A percentile compares a stretch with the other conserved stretches of the same genome.
Evolutionary conservation across 2,329 filamentous ascomycete species (phyloP).

Genomic region (Ceratocystiopsis sp.): DNA sequence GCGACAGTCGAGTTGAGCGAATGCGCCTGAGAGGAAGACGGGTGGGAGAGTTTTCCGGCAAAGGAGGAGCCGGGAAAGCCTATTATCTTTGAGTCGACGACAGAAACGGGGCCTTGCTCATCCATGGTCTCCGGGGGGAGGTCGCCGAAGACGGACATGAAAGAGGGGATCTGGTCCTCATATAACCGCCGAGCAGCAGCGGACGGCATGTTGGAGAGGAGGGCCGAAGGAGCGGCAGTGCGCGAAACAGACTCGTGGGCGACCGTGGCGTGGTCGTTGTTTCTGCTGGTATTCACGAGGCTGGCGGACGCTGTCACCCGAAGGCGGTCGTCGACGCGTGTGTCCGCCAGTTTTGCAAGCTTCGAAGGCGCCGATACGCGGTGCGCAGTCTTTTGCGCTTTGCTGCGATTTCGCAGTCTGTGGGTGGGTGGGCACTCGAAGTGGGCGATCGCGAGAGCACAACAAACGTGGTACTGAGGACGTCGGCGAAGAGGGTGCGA

Average conservation of each 20-base stretch:
- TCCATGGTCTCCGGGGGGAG: slow-evolving; percentile 38
- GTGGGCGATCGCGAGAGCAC: too few relatives aligned
- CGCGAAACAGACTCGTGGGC: background rate
- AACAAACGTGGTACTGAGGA: too few relatives aligned
- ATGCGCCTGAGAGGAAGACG: slow-evolving; percentile 11
- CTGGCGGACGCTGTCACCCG: too few relatives aligned
- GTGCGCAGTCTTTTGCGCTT: too few relatives aligned
- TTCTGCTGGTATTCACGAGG: too few relatives aligned
- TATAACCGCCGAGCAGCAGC: slow-evolving; percentile 43
- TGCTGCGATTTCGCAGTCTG: too few relatives aligned
- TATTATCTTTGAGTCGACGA: slow-evolving; percentile 36
- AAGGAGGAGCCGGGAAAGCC: slow-evolving; percentile 22
- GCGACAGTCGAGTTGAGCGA: slow-evolving; percentile 6
- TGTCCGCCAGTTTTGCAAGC: too few relatives aligned
- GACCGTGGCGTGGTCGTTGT: background rate
- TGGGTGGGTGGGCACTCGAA: too few relatives aligned
- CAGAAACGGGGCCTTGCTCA: slow-evolving; percentile 34
- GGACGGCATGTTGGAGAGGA: slow-evolving; percentile 36
- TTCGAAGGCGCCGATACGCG: too few relatives aligned
- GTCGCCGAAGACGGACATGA: slow-evolving; percentile 59
- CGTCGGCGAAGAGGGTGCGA: too few relatives aligned
- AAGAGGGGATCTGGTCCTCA: slow-evolving; percentile 56
- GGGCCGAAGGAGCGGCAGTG: background rate
- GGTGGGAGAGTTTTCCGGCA: slow-evolving; percentile 17
- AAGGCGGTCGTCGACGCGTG: too few relatives aligned